Conservation (phyloP, 768 basidiomycete genomes). For the Trametes coccinea region DNA sequence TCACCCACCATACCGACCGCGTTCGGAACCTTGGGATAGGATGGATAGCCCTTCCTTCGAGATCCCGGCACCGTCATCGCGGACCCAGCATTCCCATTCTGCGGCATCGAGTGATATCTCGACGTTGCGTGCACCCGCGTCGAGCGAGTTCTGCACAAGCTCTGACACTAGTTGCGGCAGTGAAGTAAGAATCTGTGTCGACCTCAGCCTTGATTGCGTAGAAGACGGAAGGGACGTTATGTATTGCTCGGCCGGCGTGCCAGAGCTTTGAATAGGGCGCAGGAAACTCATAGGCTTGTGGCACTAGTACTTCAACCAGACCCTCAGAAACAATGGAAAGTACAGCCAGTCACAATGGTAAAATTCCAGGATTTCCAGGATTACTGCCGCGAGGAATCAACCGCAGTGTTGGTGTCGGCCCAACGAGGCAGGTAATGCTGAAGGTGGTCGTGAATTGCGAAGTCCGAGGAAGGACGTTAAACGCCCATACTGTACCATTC, state of each 20-base stretch:
- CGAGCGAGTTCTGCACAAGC: slow-evolving; percentile 87
- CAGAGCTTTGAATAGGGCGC: no score
- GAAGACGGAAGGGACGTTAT: slow-evolving; percentile 46
- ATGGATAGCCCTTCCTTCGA: slow-evolving; percentile 53
- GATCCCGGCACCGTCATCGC: slow-evolving; percentile 85
- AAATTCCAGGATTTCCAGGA: no score
- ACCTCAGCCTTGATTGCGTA: slow-evolving; percentile 76
- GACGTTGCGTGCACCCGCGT: slow-evolving; percentile 70
- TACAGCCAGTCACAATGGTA: no score
- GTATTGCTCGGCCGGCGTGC: neutral
- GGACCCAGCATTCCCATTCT: slow-evolving; percentile 83
- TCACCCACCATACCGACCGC: slow-evolving; percentile 70
- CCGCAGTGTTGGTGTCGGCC: no score
- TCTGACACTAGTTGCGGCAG: slow-evolving; percentile 79
- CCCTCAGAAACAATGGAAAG: no score
- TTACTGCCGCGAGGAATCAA: no score
- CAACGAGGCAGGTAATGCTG: no score
- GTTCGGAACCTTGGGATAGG: slow-evolving; percentile 52
- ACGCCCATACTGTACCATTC: neutral
- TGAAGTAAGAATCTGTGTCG: slow-evolving; percentile 82
- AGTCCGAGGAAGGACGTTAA: neutral
- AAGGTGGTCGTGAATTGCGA: neutral
- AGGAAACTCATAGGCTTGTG: no score
- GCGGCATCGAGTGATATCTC: slow-evolving; percentile 72
- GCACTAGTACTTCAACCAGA: no score